Evolutionary conservation across 768 basidiomycete genomes (phyloP).

Genomic region (Rhizopogon vesiculosus): DNA sequence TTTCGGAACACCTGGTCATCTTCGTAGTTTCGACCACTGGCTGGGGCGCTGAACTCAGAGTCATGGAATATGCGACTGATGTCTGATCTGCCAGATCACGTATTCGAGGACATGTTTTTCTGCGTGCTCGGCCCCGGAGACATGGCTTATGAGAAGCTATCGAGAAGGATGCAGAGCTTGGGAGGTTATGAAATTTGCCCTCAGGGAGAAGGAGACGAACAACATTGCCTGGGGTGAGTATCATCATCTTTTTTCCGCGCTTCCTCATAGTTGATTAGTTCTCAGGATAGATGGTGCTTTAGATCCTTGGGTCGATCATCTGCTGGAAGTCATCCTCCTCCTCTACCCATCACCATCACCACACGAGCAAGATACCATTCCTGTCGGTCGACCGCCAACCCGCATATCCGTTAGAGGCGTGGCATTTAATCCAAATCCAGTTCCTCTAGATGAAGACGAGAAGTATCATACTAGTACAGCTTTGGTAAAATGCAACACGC

Average conservation of each 20-base stretch:
- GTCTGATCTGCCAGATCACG: conserved; percentile 66
- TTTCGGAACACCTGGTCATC: conserved; percentile 61
- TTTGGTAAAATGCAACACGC: conserved; percentile 52
- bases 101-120: conserved; percentile 77
- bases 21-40: conserved; percentile 86
- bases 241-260: background rate
- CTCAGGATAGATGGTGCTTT: conserved; percentile 68
- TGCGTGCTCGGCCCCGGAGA: conserved; percentile 86
- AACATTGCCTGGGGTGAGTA: conserved; percentile 76
- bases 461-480: conserved; percentile 40
- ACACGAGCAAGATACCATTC: background rate
- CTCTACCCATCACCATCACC: conserved; percentile 41
- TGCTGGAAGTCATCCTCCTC: conserved; percentile 42
- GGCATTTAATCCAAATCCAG: conserved; percentile 10
- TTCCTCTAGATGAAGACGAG: conserved; percentile 30
- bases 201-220: conserved; percentile 83
- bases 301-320: conserved; percentile 58
- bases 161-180: conserved; percentile 56
- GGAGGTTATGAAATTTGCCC: conserved; percentile 65
- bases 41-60: conserved; percentile 73
- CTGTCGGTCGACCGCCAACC: conserved; percentile 20
- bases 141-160: conserved; percentile 75
- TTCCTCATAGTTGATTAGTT: conserved; percentile 1
- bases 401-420: conserved; percentile 17
- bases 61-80: conserved; percentile 79